phyloP scores from a whole-genome alignment of 768 basidiomycete genomes.

The Gymnopilus junonius region DNA sequence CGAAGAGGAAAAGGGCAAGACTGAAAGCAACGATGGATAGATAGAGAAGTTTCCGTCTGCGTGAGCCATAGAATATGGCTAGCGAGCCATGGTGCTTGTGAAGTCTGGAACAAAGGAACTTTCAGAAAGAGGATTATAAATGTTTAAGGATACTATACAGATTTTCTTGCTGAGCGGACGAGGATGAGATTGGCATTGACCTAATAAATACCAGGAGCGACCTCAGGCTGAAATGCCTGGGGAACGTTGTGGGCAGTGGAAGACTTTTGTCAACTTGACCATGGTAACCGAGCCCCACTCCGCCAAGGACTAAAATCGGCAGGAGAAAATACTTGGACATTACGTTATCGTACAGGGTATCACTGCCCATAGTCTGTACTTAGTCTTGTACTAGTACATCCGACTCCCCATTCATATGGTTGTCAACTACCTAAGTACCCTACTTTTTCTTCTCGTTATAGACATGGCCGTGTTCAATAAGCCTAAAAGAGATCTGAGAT shows the following conservation, averaged over 20 bases:
- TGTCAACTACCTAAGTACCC: not conserved
- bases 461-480: slow-evolving; percentile 28
- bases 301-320: not conserved
- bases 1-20: slow-evolving; percentile 23
- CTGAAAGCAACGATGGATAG: slow-evolving; percentile 15
- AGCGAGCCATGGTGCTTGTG: slow-evolving; percentile 5
- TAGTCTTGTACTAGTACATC: too few species aligned
- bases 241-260: not conserved
- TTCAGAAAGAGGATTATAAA: not conserved
- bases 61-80: slow-evolving; percentile 6
- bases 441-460: slow-evolving; percentile 16
- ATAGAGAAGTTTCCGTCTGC: slow-evolving; percentile 24
- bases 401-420: too few species aligned
- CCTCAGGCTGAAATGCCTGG: not conserved
- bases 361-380: too few species aligned
- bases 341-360: not conserved
- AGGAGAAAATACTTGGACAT: too few species aligned
- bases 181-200: not conserved
- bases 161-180: not conserved
- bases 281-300: not conserved
- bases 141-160: not conserved
- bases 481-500: slow-evolving; percentile 15
- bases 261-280: not conserved
- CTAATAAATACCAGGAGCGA: not conserved
- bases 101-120: not conserved